A percentile compares a stretch with the other conserved stretches of the same genome.
Evolutionary conservation across 23 red algal genomes (phyloP).

Genomic region (Gracilaria caudata): DNA sequence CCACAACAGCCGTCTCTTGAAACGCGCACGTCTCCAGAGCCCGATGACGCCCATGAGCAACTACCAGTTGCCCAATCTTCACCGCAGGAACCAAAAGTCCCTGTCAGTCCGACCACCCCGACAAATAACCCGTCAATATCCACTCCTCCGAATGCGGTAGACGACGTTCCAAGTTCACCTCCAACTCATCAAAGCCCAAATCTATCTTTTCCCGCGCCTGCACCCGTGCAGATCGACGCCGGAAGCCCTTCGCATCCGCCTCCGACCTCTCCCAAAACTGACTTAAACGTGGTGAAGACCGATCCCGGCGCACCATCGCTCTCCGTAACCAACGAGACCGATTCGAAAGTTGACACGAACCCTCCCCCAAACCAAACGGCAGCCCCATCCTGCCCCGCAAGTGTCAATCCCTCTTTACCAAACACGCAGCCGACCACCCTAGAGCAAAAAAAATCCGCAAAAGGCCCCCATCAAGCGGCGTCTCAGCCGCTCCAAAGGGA

Average conservation of each 20-base stretch:
- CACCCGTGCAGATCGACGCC: slow-evolving; percentile 29
- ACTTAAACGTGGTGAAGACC: background rate
- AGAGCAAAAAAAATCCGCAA: background rate
- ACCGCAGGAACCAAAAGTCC: slow-evolving; percentile 32
- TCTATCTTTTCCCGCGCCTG: slow-evolving; percentile 13
- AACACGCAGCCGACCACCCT: background rate
- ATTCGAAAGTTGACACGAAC: slow-evolving; percentile 20
- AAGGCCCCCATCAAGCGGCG: background rate
- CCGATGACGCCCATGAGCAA: slow-evolving; percentile 11
- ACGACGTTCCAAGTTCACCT: slow-evolving; percentile 3
- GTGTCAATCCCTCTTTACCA: slow-evolving; percentile 19
- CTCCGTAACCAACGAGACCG: slow-evolving; percentile 11
- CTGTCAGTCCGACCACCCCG: slow-evolving; percentile 39
- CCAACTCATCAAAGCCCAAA: slow-evolving; percentile 15
- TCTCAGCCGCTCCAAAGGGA: background rate
- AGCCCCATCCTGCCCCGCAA: background rate
- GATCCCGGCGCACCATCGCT: background rate
- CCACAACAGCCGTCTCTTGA: slow-evolving; percentile 35
- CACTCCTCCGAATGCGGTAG: slow-evolving; percentile 31
- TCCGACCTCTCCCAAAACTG: slow-evolving; percentile 17
- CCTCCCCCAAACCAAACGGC: background rate
- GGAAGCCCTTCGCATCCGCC: slow-evolving; percentile 17
- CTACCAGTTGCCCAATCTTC: slow-evolving; percentile 8
- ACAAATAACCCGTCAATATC: slow-evolving; percentile 36
- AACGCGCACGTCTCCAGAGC: slow-evolving; percentile 35